A percentile compares a stretch with the other conserved stretches of the same genome.
Evolutionary conservation across 805 yeast genomes (phyloP).

Genomic region (Wickerhamiella galacta): DNA sequence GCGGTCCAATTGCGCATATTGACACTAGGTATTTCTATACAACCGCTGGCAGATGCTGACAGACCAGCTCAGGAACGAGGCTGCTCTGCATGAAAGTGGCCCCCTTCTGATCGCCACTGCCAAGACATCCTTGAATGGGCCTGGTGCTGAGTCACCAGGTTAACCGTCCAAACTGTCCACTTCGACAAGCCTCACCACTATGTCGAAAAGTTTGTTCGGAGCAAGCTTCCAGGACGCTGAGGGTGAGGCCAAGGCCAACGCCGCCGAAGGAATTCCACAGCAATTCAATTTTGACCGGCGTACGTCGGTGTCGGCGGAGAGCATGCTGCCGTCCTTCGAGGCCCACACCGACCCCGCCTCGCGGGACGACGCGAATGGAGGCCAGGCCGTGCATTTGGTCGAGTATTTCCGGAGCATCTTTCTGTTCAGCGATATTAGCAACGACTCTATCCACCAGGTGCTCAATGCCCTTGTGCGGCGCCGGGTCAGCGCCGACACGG

Average conservation of each 20-base stretch:
- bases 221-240: background rate
- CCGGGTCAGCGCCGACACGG: slow-evolving; percentile 37
- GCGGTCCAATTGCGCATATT: no score
- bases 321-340: slow-evolving; percentile 1
- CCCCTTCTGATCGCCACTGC: no score
- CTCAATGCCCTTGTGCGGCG: slow-evolving; percentile 73
- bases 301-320: slow-evolving; percentile 6
- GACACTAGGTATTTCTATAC: no score
- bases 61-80: no score
- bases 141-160: no score
- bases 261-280: background rate
- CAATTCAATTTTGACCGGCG: slow-evolving; percentile 4
- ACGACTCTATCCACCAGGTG: slow-evolving; percentile 57
- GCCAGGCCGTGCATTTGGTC: slow-evolving; percentile 49
- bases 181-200: no score
- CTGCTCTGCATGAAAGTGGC: no score
- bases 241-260: background rate
- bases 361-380: slow-evolving; percentile 33
- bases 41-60: no score
- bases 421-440: slow-evolving; percentile 68
- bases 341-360: background rate
- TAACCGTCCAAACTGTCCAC: no score
- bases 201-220: background rate
- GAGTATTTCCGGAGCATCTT: slow-evolving; percentile 65
- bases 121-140: no score